Evolutionary conservation across 345 rosid species (phyloP).

Genomic region (Microthlaspi erraticum): DNA sequence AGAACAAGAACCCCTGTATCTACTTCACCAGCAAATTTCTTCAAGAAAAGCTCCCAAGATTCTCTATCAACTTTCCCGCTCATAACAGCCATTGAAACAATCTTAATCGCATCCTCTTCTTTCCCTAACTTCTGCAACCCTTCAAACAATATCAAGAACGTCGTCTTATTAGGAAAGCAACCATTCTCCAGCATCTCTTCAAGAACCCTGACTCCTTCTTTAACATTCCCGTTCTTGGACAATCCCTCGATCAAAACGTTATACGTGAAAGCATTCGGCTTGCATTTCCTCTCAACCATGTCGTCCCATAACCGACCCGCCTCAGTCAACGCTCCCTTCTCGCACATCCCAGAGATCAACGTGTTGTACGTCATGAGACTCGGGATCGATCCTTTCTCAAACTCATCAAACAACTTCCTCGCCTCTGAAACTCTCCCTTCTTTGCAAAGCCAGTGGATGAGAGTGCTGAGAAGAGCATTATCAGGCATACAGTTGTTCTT

Average conservation of each 20-base stretch:
- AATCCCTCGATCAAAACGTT: slow-evolving; percentile 77
- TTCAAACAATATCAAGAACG: slow-evolving; percentile 59
- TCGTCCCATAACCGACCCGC: slow-evolving; percentile 85
- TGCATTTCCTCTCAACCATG: slow-evolving; percentile 80
- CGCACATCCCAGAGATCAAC: slow-evolving; percentile 80
- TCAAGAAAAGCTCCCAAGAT: slow-evolving; percentile 64
- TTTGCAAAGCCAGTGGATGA: slow-evolving; percentile 87
- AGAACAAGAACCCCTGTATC: slow-evolving; percentile 49
- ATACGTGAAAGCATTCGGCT: slow-evolving; percentile 77
- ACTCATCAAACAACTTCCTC: slow-evolving; percentile 76
- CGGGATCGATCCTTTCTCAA: slow-evolving; percentile 72
- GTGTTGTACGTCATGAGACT: slow-evolving; percentile 78
- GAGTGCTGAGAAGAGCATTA: slow-evolving; percentile 72
- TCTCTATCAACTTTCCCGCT: slow-evolving; percentile 56
- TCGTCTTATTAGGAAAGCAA: slow-evolving; percentile 64
- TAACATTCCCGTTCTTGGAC: slow-evolving; percentile 63
- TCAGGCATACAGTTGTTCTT: slow-evolving; percentile 75
- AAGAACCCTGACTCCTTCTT: slow-evolving; percentile 68
- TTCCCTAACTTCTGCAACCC: slow-evolving; percentile 51
- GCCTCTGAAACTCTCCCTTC: slow-evolving; percentile 73
- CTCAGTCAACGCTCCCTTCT: slow-evolving; percentile 69
- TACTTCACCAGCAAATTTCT: slow-evolving; percentile 47
- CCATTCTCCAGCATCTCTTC: slow-evolving; percentile 80
- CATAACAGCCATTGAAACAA: slow-evolving; percentile 56
- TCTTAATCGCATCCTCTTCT: slow-evolving; percentile 57